phyloP scores from a whole-genome alignment of 2,329 filamentous ascomycete species.

The Immersiporthe knoxdaviesiana region DNA sequence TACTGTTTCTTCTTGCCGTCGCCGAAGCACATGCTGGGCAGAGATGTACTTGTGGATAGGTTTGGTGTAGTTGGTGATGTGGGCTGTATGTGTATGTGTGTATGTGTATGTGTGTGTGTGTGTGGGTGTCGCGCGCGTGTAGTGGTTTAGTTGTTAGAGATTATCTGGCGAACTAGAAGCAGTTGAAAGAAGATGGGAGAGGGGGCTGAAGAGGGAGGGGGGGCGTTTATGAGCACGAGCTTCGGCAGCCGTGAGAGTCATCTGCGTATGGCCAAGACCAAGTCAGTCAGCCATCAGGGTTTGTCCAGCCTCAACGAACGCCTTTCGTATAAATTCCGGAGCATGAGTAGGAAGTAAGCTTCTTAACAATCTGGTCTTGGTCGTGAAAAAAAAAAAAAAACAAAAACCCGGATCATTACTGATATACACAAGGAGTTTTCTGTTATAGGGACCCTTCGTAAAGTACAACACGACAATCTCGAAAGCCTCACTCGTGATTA shows the following conservation, averaged over 20 bases:
- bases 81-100: too few species aligned
- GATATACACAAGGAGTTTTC: neutral
- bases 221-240: neutral
- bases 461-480: neutral
- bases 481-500: neutral
- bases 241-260: neutral
- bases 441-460: conserved; percentile 6
- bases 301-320: neutral
- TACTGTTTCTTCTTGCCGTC: neutral
- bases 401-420: neutral
- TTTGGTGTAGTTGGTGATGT: neutral
- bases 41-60: neutral
- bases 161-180: neutral
- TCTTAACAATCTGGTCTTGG: neutral
- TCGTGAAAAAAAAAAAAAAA: neutral
- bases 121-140: too few species aligned
- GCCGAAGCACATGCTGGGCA: conserved; percentile 16
- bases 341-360: neutral
- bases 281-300: neutral
- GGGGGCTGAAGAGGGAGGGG: too few species aligned
- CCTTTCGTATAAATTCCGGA: neutral
- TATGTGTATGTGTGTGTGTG: neutral
- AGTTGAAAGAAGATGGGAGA: neutral
- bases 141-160: too few species aligned
- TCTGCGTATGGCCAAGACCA: neutral